Evolutionary conservation across 257 asterid species (phyloP), one percentile per base, ranked within the genome.

Genomic region (Solanum habrochaites): DNA sequence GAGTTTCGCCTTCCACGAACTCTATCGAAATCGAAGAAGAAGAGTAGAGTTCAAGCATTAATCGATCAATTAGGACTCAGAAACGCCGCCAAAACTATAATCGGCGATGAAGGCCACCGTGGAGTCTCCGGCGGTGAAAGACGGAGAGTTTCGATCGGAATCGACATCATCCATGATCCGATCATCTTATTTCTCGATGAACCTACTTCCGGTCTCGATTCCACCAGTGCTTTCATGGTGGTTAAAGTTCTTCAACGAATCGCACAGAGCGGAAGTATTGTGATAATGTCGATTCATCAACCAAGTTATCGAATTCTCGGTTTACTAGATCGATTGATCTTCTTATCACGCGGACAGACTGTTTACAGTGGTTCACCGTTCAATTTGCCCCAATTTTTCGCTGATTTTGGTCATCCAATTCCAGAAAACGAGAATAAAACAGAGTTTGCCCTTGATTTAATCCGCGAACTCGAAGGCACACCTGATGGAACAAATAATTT

Each of bases 181-280:
- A 90, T 92, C 21, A 73, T 92, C 2, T 85, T 90, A 9, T 92
- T 92, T 20, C 93, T 92, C 9, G 94, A 92, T 45, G 94, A 92
- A 60, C 93, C 94, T 13, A 92, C 94, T 1, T 90, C 94, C 5
- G 93, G 94, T 1, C 92, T 92, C 1, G 93, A 92, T 67, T 92
- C 94, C 27, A 92, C 94, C 8, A 90, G 93, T 58, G 94, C 94
- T 0, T 89, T 23, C 70, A 90, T 89, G 93, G 93, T 92, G 29
- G 88, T 92, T 31, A 92, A 89, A 58, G 93, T 92, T 15, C 88
- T 92, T 8, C 90, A 92, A 20, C 43, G 92, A 12, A 88, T 92
- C 25, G 94, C 94, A 3, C 91, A 89, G 18, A 92, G 92, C 9
- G 94, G 94, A 67, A 92, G 93, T 66, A 90, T 91, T 8, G 92